A percentile compares a stretch with the other conserved stretches of the same genome.
These are phyloP conservation scores for Podosphaera aphanis DNA, from an alignment of 2,329 filamentous ascomycete genomes.

Conservation along the genomic window DNA sequence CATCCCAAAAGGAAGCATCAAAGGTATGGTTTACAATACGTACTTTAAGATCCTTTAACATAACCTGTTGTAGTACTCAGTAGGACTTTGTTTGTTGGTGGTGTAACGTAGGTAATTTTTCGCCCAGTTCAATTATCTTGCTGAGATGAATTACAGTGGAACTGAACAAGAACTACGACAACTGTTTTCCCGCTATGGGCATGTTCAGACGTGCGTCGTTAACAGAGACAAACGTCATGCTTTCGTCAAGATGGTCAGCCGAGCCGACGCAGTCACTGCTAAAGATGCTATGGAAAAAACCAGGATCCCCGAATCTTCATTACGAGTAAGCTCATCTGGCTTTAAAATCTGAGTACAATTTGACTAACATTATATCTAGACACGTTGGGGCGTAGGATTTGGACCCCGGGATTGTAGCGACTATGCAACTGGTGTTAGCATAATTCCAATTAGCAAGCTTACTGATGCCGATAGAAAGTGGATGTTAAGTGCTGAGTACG, in stretches of 20 bases:
- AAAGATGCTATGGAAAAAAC: slow-evolving; percentile 73
- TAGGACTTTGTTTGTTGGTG: slow-evolving; percentile 86
- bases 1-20: slow-evolving; percentile 57
- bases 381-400: slow-evolving; percentile 92
- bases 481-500: slow-evolving; percentile 84
- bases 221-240: slow-evolving; percentile 96
- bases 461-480: slow-evolving; percentile 95
- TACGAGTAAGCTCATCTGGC: slow-evolving; percentile 10
- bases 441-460: slow-evolving; percentile 78
- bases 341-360: background rate
- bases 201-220: slow-evolving; percentile 91
- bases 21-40: slow-evolving; percentile 23
- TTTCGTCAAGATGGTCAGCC: slow-evolving; percentile 94
- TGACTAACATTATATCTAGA: slow-evolving; percentile 32
- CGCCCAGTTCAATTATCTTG: slow-evolving; percentile 1
- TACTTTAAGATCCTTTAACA: too few relatives aligned
- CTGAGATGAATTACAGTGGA: slow-evolving; percentile 26
- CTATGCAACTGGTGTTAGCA: slow-evolving; percentile 72
- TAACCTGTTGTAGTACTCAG: too few relatives aligned
- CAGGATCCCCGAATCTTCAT: slow-evolving; percentile 38
- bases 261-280: slow-evolving; percentile 59
- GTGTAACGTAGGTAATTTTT: slow-evolving; percentile 48
- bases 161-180: slow-evolving; percentile 60
- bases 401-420: slow-evolving; percentile 93
- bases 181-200: slow-evolving; percentile 61